These are phyloP conservation scores for Colletotrichum costaricense DNA, from an alignment of 2,329 filamentous ascomycete species.

Conservation along the genomic window DNA sequence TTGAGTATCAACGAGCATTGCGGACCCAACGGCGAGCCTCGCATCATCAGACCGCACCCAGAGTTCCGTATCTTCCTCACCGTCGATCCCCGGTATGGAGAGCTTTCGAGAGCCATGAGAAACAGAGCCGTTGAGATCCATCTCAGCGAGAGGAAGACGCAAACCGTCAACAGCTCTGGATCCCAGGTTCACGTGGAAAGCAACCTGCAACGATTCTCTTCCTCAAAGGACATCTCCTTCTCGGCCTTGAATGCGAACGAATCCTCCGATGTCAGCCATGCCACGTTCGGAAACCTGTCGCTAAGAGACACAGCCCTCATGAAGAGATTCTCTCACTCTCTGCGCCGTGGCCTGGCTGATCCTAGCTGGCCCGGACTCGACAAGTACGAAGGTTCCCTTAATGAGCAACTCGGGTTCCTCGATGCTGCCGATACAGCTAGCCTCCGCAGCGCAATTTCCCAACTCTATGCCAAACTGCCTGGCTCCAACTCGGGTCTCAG, in stretches of 20 bases:
- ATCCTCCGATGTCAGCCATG: slow-evolving; percentile 42
- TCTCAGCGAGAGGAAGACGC: slow-evolving; percentile 63
- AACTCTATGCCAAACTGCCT: slow-evolving; percentile 49
- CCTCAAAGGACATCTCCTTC: slow-evolving; percentile 47
- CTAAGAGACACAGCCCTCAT: slow-evolving; percentile 57
- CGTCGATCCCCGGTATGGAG: slow-evolving; percentile 90
- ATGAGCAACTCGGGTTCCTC: slow-evolving; percentile 39
- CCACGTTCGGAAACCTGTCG: slow-evolving; percentile 61
- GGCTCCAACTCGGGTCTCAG: slow-evolving; percentile 44
- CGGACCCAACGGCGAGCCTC: slow-evolving; percentile 81
- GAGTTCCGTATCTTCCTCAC: slow-evolving; percentile 95
- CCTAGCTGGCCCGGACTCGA: slow-evolving; percentile 10
- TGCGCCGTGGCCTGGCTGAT: slow-evolving; percentile 1
- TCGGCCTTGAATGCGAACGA: slow-evolving; percentile 38
- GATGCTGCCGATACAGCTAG: slow-evolving; percentile 44
- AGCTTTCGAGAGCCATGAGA: slow-evolving; percentile 95
- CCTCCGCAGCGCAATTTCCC: slow-evolving; percentile 48
- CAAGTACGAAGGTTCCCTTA: slow-evolving; percentile 22
- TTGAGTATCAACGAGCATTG: slow-evolving; percentile 95
- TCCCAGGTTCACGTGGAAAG: slow-evolving; percentile 61
- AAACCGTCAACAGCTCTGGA: slow-evolving; percentile 46
- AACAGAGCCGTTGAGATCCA: slow-evolving; percentile 94
- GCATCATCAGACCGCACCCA: slow-evolving; percentile 83
- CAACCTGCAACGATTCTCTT: slow-evolving; percentile 58
- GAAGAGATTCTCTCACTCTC: slow-evolving; percentile 39